Percentiles rank a stretch among this genome's conserved stretches.
phyloP scores from a whole-genome alignment of 176 grass and related monocot genomes.

The Thinopyrum elongatum region DNA sequence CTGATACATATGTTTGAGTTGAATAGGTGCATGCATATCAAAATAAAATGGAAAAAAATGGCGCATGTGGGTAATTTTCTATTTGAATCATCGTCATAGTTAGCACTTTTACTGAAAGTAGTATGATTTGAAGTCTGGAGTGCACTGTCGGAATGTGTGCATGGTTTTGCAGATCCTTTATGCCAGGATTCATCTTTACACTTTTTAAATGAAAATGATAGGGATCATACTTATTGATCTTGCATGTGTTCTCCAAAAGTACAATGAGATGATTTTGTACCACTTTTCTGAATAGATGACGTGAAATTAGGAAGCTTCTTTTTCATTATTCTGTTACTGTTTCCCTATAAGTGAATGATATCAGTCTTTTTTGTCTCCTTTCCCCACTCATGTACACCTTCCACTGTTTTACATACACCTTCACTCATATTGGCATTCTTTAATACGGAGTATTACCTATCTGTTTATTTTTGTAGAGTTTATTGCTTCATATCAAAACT shows the following conservation, averaged over 20 bases:
- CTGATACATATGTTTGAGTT: no score
- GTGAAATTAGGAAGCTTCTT: neutral
- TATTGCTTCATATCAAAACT: constrained; percentile 32
- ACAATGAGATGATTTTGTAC: neutral
- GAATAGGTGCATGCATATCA: neutral
- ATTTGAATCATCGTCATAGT: neutral
- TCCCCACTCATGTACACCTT: neutral
- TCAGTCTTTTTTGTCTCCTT: neutral
- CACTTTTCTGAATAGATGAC: neutral
- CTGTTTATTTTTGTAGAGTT: neutral
- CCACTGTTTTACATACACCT: neutral
- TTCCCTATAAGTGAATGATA: neutral
- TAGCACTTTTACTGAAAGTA: neutral
- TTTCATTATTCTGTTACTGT: neutral
- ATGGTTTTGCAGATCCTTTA: neutral
- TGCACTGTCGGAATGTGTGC: neutral
- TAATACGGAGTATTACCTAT: neutral
- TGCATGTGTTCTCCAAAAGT: neutral
- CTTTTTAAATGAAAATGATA: neutral
- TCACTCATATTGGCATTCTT: neutral
- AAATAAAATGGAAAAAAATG: neutral
- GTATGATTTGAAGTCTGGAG: neutral
- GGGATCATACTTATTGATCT: neutral
- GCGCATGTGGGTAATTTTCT: neutral
- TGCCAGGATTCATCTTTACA: neutral